These are phyloP conservation scores for Lolium multiflorum DNA, from an alignment of 176 grass and related monocot genomes.

Conservation along the genomic window DNA sequence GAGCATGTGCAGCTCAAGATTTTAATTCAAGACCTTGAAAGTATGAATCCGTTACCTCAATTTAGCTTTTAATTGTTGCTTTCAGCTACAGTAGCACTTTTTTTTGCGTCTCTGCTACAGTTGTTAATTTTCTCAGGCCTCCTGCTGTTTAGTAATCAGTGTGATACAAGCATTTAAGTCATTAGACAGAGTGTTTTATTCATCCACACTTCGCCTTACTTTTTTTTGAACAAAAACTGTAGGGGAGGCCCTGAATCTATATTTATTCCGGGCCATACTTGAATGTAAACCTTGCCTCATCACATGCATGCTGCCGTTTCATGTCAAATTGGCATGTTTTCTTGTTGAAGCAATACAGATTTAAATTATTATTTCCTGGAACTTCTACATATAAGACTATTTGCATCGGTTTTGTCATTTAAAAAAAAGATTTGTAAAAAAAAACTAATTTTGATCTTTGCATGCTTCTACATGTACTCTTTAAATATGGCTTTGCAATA, in stretches of 20 bases:
- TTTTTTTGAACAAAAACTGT: background rate
- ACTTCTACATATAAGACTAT: conserved; percentile 3
- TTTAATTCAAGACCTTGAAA: conserved; percentile 80
- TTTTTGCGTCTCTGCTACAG: background rate
- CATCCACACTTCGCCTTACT: background rate
- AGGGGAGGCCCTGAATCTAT: background rate
- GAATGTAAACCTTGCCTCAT: background rate
- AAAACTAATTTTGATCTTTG: background rate
- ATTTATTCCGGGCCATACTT: background rate
- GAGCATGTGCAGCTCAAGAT: conserved; percentile 82
- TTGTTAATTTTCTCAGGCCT: conserved; percentile 8
- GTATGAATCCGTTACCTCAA: conserved; percentile 42
- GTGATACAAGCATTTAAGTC: background rate
- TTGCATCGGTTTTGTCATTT: background rate
- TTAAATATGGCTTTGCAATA: background rate
- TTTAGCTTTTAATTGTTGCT: conserved; percentile 23
- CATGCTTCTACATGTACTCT: background rate
- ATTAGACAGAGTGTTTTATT: background rate
- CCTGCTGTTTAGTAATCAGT: background rate
- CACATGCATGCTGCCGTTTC: background rate
- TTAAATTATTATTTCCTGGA: background rate
- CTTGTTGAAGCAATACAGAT: conserved; percentile 7
- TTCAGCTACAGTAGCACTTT: background rate
- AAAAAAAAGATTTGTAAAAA: background rate
- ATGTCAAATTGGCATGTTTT: background rate